Evolutionary conservation across 2,329 filamentous ascomycete species (phyloP), one percentile per base, ranked within the genome.

Genomic region (Colletotrichum sp.): DNA sequence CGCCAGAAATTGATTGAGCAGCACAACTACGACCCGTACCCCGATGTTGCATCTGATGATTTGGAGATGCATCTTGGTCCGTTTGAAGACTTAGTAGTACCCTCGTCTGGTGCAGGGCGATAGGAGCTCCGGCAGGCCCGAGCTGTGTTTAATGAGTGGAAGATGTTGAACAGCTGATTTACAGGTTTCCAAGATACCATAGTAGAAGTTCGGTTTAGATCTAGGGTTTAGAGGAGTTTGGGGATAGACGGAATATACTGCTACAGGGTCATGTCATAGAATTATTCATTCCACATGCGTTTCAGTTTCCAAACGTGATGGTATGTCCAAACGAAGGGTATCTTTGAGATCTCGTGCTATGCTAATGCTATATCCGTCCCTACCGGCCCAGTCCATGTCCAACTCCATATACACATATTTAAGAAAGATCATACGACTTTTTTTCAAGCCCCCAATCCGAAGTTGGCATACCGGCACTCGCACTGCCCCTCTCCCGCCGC

Each of bases 401-500:
- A 64, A 64, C 61, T 64, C 61, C 57, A 32, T n/a, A n/a, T 61
- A n/a, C 9, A 61, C 29, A 29, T 6, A 19, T 11, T 12, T 36
- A 12, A 36, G 34, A 15, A 25, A n/a, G 25, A 22, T 36, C 61
- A 34, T 30, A 15, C 61, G 9, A 34, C 29, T 25, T 36, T 27
- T 29, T 6, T 44, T 39, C 34, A 64, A 11, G 15, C 62, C 32
- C 62, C 13, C 34, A 79, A 65, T 27, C 80, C 81, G 63, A 82
- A 83, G 71, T 84, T 87, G 15, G 81, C 79, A 75, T 88, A 88
- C 22, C 79, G 80, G 75, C 87, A 88, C 55, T 81, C 78, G 70
- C 87, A 88, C 15, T 81, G 79, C 8, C 84, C 84, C 3, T 77
- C 69, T 12, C 84, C 83, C 11, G 83, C 82, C 72, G 85, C 84